A percentile compares a stretch with the other conserved stretches of the same genome.
These are phyloP conservation scores for Cercophora scortea DNA, from an alignment of 495 filamentous ascomycete genomes.

Conservation along the genomic window DNA sequence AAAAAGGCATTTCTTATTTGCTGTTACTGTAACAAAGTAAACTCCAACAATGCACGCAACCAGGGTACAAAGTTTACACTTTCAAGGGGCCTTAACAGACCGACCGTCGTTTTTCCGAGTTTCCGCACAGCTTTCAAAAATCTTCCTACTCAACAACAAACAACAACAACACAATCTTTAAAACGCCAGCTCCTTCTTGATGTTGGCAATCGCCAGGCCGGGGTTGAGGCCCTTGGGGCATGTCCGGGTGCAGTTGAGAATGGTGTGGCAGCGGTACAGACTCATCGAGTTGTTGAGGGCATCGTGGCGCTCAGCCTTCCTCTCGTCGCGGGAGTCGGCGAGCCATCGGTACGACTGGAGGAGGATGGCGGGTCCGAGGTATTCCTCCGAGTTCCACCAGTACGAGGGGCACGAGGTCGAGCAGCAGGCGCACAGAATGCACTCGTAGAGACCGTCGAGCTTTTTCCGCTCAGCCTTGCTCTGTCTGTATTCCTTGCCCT, in stretches of 20 bases:
- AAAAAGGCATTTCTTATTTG: constrained; percentile 18
- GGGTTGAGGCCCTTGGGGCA: constrained; percentile 99
- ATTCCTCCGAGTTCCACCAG: constrained; percentile 99
- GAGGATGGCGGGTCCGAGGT: constrained; percentile 92
- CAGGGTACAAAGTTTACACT: constrained; percentile 26
- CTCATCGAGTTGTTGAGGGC: constrained; percentile 97
- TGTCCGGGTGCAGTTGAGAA: constrained; percentile 92
- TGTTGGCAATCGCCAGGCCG: constrained; percentile 86
- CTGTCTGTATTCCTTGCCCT: constrained; percentile 88
- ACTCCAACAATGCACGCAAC: constrained; percentile 25
- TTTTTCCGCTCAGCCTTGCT: constrained; percentile 84
- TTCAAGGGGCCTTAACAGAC: constrained; percentile 1
- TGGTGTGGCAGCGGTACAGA: constrained; percentile 97
- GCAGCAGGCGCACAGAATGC: constrained; percentile 99
- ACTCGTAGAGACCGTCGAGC: constrained; percentile 97
- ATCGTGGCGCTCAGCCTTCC: constrained; percentile 74
- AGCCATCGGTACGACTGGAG: constrained; percentile 97
- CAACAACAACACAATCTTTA: constrained; percentile 24
- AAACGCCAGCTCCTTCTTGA: constrained; percentile 95
- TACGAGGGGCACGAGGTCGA: constrained; percentile 96
- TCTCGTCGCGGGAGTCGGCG: constrained; percentile 85
- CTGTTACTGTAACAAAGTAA: constrained; percentile 26
- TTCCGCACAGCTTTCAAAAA: too few species aligned
- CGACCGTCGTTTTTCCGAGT: not conserved
- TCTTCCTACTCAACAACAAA: too few species aligned